Evolutionary conservation across 108 stramenopile genomes (phyloP), one percentile per base, ranked within the genome.

Genomic region (Nitzschia putrida): DNA sequence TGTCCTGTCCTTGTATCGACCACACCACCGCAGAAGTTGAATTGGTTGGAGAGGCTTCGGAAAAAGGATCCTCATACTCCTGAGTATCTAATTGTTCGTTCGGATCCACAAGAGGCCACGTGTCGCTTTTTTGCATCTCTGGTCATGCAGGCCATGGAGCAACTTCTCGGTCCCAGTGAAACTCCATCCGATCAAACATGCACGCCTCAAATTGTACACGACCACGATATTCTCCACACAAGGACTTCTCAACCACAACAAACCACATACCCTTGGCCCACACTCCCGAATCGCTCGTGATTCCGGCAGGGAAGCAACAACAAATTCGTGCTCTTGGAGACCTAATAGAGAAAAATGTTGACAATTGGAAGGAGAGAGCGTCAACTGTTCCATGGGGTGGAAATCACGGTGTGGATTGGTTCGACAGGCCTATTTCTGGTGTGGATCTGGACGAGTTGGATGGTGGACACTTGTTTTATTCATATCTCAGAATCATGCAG

Each of bases 401-500:
- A 42, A 40, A 11, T 24, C 29, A 34, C 1, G 55, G 12, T 68
- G 21, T 29, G 20, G 20, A 54, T 12, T 57, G 67, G 55, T 57
- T 26, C 13, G 42, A 38, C 18, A 7, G 1, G 1, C 9, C 21
- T 1, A 37, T n/a, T 9, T 0, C 22, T 9, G 11, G 13, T 23
- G 11, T 66, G 18, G 64, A 54, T 34, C 66, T 74, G 23, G 66
- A 74, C 14, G 22, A 50, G 53, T 10, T 74, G 13, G 61, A 69
- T 20, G 75, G 75, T 18, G 75, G 68, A 21, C 37, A 52, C 24
- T 44, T 76, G 22, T 57, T 68, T 47, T 68, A 34, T 26, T 72
- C 77, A 0, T 78, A 78, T 57, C 56, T 78, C 14, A 51, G 71
- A 56, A 78, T 78, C 39, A 78, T 78, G 77, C 59, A 78, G 21